Conservation (phyloP, 2,329 filamentous ascomycete species). For the Nannizziopsis arthrosporioides region DNA sequence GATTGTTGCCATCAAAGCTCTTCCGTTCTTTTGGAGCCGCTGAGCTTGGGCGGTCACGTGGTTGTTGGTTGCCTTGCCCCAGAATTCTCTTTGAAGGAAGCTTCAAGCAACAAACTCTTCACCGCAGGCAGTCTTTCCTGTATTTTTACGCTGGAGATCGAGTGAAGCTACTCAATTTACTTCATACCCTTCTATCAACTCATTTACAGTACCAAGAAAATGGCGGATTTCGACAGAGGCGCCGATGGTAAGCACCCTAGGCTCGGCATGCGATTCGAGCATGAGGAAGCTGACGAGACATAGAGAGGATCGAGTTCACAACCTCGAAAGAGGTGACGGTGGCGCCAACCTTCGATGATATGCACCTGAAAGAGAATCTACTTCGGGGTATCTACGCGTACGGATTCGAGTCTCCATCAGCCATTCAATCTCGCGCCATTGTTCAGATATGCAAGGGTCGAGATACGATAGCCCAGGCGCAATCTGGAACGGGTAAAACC, state of each 20-base stretch:
- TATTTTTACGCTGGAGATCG: not conserved
- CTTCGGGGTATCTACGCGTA: conserved; percentile 97
- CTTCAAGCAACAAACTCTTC: not conserved
- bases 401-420: conserved; percentile 94
- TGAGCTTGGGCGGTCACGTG: no score
- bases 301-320: conserved; percentile 90
- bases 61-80: no score
- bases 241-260: conserved; percentile 47
- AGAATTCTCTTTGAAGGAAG: not conserved
- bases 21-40: no score
- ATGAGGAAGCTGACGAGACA: conserved; percentile 11
- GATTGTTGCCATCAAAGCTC: no score
- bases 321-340: conserved; percentile 95
- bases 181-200: not conserved
- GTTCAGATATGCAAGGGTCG: conserved; percentile 98
- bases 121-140: not conserved
- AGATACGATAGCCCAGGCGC: conserved; percentile 95
- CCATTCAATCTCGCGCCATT: conserved; percentile 94
- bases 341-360: conserved; percentile 84
- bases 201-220: conserved; percentile 37
- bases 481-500: conserved; percentile 94
- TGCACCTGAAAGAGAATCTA: conserved; percentile 96
- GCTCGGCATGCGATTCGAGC: not conserved
- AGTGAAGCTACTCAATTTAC: not conserved
- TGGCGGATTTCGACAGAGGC: conserved; percentile 93